Base-by-base conservation (phyloP, 2,329 filamentous ascomycete genomes). In the Fusarium chlamydosporum region DNA sequence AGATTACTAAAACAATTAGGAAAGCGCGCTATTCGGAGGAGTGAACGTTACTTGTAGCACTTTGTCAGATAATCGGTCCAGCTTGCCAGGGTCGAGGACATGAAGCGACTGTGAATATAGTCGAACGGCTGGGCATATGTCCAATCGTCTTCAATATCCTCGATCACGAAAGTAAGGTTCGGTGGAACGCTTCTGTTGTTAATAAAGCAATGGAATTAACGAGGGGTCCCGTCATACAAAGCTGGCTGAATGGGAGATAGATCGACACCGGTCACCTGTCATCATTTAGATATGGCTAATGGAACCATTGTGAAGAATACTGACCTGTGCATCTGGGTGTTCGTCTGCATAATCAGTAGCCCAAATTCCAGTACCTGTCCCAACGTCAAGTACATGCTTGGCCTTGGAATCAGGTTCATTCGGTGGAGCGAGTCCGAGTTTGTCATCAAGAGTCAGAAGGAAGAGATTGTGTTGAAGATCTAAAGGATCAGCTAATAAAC, bases 331-430 rank as follows among this genome's bases (percentile, higher is more conserved):
- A 7, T 66, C 50, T 8, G 64, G 64, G 3, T 66, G 54, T 16
- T 71, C 68, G 12, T 68, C 68, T 1, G 45, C 68, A 26, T 56
- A 72, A 26, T 72, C 70, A 2, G 72, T 55, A 2, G 69, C 69
- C 70, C 69, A 72, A 4, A 72, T 68, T 6, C 70, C 67, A 4
- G 70, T 72, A 1, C 70, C 69, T 1, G 70, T 72, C 11, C 70
- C 70, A 6, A 72, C 10, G 16, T 72, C 67, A 2, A 72, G 42
- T 10, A 72, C 67, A n/a, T 46, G 50, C 7, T 52, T 58, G 1
- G 50, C 67, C 15, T 62, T 68, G 20, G 53, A 35, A 33, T 38
- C 61, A 7, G 62, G 46, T 2, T 52, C 46, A 18, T 70, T 72
- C 4, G 68, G 68, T 1, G 68, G 68, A 5, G 62, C 51, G 1